Conservation (phyloP, 2,329 filamentous ascomycete species). For the Furcasterigmium sp. region DNA sequence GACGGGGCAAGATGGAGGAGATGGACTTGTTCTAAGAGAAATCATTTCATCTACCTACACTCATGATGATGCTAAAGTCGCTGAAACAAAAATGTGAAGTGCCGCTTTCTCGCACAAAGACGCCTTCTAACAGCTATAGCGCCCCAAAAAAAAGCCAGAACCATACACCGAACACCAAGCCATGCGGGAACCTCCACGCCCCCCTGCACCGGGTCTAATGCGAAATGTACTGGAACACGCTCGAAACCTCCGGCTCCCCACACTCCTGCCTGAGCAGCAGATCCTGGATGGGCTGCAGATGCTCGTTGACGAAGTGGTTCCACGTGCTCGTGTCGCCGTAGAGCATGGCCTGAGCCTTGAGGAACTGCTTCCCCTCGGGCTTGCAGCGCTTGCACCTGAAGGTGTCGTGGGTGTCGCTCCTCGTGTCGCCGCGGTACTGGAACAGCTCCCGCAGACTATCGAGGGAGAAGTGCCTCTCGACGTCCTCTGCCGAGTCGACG, state of each 20-base stretch:
- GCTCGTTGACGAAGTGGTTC: slow-evolving; percentile 92
- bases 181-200: not conserved
- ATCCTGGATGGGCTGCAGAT: slow-evolving; percentile 81
- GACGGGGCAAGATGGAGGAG: too few species aligned
- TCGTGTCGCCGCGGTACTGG: slow-evolving; percentile 80
- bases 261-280: slow-evolving; percentile 82
- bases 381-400: slow-evolving; percentile 98
- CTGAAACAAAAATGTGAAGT: too few species aligned
- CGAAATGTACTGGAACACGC: slow-evolving; percentile 98
- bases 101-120: too few species aligned
- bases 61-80: too few species aligned
- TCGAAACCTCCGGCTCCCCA: slow-evolving; percentile 74
- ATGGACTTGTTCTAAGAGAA: too few species aligned
- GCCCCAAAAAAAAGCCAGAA: too few species aligned
- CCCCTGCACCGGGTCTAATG: slow-evolving; percentile 41
- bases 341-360: slow-evolving; percentile 91
- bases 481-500: slow-evolving; percentile 93
- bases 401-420: slow-evolving; percentile 92
- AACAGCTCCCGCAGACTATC: slow-evolving; percentile 91
- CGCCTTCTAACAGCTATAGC: too few species aligned
- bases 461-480: slow-evolving; percentile 91
- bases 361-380: slow-evolving; percentile 76
- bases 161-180: not conserved
- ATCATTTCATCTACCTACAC: too few species aligned
- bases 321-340: slow-evolving; percentile 99